A percentile compares a stretch with the other conserved stretches of the same genome.
phyloP scores from a whole-genome alignment of 2,329 filamentous ascomycete species.

The Penicillium sp. region DNA sequence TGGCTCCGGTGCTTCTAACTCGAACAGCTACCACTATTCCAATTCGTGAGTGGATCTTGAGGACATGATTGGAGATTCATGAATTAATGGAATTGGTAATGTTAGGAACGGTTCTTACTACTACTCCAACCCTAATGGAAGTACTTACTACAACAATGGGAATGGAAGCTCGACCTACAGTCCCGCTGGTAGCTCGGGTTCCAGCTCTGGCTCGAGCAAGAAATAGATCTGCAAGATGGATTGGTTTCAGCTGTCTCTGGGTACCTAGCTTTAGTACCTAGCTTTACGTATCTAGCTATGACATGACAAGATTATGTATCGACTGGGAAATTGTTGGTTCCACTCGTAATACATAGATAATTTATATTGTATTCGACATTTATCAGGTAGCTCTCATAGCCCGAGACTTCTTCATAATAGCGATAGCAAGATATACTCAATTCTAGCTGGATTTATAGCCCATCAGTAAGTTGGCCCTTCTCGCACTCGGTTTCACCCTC shows the following conservation, averaged over 20 bases:
- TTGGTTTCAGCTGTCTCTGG: too few species aligned
- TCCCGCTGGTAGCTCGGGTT: slow-evolving; percentile 37
- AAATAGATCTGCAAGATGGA: slow-evolving; percentile 4
- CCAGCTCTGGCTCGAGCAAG: slow-evolving; percentile 2
- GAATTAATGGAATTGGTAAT: background rate
- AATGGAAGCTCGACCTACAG: slow-evolving; percentile 63
- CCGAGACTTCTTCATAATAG: background rate
- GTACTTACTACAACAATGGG: slow-evolving; percentile 67
- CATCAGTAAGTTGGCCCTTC: slow-evolving; percentile 3
- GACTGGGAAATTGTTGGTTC: background rate
- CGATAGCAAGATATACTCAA: background rate
- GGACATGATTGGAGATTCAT: background rate
- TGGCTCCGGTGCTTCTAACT: slow-evolving; percentile 55
- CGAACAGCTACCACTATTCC: slow-evolving; percentile 64
- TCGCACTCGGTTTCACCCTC: slow-evolving; percentile 22
- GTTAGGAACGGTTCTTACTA: slow-evolving; percentile 68
- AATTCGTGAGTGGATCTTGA: slow-evolving; percentile 52
- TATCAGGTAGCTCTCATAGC: background rate
- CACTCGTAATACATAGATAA: background rate
- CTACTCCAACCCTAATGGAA: slow-evolving; percentile 69
- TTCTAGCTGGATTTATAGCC: background rate
- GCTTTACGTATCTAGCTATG: too few species aligned
- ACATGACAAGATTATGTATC: too few species aligned
- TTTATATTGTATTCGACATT: background rate
- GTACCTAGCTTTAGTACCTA: too few species aligned